A percentile compares a stretch with the other conserved stretches of the same genome.
phyloP scores from a whole-genome alignment of 768 basidiomycete genomes.

The Myochromella boudieri region DNA sequence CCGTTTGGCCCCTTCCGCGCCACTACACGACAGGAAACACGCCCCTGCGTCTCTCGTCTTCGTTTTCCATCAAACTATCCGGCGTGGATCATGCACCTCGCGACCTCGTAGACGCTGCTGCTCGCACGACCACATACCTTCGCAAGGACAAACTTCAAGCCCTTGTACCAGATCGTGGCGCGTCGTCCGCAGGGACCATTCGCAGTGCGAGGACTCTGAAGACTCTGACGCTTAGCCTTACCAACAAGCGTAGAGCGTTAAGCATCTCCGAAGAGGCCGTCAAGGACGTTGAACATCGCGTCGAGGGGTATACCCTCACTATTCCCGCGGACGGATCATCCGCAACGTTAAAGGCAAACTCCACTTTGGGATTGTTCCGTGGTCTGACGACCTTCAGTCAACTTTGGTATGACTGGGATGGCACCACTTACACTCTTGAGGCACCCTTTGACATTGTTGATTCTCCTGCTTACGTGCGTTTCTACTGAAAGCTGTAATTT shows the following conservation, averaged over 20 bases:
- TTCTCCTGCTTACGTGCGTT: slow-evolving; percentile 63
- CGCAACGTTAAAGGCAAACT: slow-evolving; percentile 58
- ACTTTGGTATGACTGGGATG: slow-evolving; percentile 59
- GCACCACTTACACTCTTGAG: slow-evolving; percentile 51
- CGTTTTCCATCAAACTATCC: slow-evolving; percentile 43
- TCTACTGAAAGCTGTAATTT: neutral
- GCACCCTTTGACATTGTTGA: slow-evolving; percentile 63
- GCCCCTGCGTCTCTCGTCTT: slow-evolving; percentile 32
- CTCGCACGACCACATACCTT: slow-evolving; percentile 44
- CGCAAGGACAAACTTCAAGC: slow-evolving; percentile 56
- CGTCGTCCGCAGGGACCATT: slow-evolving; percentile 43
- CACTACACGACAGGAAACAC: slow-evolving; percentile 41
- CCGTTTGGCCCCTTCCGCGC: slow-evolving; percentile 41
- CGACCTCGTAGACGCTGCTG: slow-evolving; percentile 57
- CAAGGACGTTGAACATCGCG: slow-evolving; percentile 46
- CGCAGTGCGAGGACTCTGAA: slow-evolving; percentile 39
- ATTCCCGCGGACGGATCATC: slow-evolving; percentile 56
- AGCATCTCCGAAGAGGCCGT: slow-evolving; percentile 58
- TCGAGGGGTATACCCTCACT: slow-evolving; percentile 60
- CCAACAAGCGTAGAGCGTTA: slow-evolving; percentile 28
- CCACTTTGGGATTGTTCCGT: slow-evolving; percentile 66
- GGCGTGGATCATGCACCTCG: slow-evolving; percentile 42
- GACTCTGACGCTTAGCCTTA: slow-evolving; percentile 46
- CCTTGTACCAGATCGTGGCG: slow-evolving; percentile 61
- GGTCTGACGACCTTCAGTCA: slow-evolving; percentile 77